phyloP scores from a whole-genome alignment of 176 grass and related monocot species.

The Coix lacrymajobi region DNA sequence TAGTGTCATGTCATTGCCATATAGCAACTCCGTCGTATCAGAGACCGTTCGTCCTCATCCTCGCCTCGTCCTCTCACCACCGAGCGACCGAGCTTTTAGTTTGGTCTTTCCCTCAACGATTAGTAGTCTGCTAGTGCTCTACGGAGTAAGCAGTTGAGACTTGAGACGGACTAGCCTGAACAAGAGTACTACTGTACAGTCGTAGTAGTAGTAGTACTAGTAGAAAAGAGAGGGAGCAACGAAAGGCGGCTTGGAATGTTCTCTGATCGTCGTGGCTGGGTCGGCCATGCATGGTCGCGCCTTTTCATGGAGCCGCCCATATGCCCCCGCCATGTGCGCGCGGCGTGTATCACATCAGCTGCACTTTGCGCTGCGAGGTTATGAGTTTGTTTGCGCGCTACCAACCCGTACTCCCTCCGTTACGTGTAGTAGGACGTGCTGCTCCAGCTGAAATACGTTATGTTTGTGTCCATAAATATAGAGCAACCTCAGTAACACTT shows the following conservation, averaged over 20 bases:
- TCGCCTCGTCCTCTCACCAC: not conserved
- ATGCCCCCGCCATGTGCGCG: constrained; percentile 22
- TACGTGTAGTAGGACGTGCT: too few relatives aligned
- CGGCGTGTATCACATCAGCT: not conserved
- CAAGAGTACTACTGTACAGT: too few relatives aligned
- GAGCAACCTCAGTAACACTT: too few relatives aligned
- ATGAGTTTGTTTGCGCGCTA: too few relatives aligned
- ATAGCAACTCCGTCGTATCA: not conserved
- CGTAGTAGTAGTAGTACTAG: too few relatives aligned
- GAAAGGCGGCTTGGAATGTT: constrained; percentile 63
- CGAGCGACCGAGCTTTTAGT: not conserved
- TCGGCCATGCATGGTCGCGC: constrained; percentile 2
- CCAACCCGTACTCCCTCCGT: too few relatives aligned
- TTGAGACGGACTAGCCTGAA: not conserved
- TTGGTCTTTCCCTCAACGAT: not conserved
- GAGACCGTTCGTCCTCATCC: not conserved
- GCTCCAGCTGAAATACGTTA: too few relatives aligned
- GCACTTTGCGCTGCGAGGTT: not conserved
- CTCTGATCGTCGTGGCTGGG: constrained; percentile 26
- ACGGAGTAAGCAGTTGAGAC: not conserved
- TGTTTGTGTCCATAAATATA: too few relatives aligned
- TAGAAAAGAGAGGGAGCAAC: constrained; percentile 17
- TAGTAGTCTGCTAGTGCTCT: too few relatives aligned
- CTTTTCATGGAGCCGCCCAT: constrained; percentile 30
- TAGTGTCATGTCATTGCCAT: not conserved